Evolutionary conservation across 345 rosid genomes (phyloP).

Genomic region (Xanthoceras sorbifolium): DNA sequence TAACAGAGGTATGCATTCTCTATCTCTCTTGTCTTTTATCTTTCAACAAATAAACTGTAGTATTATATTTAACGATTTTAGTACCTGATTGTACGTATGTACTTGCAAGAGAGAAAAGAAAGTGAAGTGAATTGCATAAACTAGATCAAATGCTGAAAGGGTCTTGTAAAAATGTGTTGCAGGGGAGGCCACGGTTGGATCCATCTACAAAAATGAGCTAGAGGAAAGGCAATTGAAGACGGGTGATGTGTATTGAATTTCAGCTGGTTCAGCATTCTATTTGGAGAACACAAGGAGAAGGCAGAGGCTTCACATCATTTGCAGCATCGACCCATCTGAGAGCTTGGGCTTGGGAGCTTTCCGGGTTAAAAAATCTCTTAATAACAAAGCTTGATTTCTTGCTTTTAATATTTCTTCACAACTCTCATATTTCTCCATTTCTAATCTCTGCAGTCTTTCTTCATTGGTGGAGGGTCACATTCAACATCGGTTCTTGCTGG

Average conservation of each 20-base stretch:
- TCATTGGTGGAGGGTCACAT: constrained; percentile 72
- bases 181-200: constrained; percentile 87
- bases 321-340: constrained; percentile 70
- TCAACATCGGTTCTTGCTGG: constrained; percentile 65
- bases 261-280: constrained; percentile 82
- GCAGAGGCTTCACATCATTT: constrained; percentile 68
- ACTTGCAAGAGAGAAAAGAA: too few relatives aligned
- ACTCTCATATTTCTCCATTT: too few relatives aligned
- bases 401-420: too few relatives aligned
- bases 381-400: too few relatives aligned
- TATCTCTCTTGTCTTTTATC: too few relatives aligned
- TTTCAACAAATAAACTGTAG: too few relatives aligned
- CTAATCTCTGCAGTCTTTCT: constrained; percentile 62
- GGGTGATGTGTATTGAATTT: constrained; percentile 67
- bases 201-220: constrained; percentile 49
- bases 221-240: constrained; percentile 54
- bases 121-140: too few relatives aligned
- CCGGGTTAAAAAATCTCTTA: constrained; percentile 69
- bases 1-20: constrained; percentile 66
- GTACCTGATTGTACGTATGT: too few relatives aligned
- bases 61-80: too few relatives aligned
- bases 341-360: constrained; percentile 61
- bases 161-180: constrained; percentile 21
- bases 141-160: too few relatives aligned
- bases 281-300: constrained; percentile 58